Conservation (phyloP, 2,329 filamentous ascomycete species). For the Drechslerella dactyloides region DNA sequence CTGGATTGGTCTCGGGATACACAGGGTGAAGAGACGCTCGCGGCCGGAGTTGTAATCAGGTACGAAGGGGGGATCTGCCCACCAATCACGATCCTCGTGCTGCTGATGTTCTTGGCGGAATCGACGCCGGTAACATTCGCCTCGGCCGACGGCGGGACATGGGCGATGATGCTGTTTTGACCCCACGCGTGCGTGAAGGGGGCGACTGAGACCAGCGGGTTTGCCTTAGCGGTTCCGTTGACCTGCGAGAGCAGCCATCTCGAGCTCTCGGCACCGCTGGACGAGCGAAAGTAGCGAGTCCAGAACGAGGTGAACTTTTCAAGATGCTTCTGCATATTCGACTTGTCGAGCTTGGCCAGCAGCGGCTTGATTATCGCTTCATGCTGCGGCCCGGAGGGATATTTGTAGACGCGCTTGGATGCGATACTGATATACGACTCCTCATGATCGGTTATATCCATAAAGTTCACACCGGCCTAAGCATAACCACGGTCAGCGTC, state of each 20-base stretch:
- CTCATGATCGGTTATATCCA: constrained; percentile 84
- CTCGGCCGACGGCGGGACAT: constrained; percentile 66
- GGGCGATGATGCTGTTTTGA: constrained; percentile 88
- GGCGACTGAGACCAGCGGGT: constrained; percentile 50
- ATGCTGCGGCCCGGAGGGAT: constrained; percentile 70
- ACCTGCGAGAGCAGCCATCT: constrained; percentile 84
- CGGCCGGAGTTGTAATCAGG: not conserved
- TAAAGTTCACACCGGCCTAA: constrained; percentile 84
- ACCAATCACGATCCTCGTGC: constrained; percentile 33
- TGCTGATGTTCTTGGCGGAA: constrained; percentile 20
- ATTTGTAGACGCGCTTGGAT: constrained; percentile 64
- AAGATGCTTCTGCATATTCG: constrained; percentile 77
- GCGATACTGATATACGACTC: constrained; percentile 65
- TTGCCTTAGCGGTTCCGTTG: constrained; percentile 70
- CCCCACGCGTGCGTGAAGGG: constrained; percentile 84
- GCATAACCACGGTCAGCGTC: not conserved
- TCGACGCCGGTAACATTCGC: not conserved
- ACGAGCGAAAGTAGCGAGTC: constrained; percentile 70
- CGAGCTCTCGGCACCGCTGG: constrained; percentile 80
- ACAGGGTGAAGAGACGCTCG: not conserved
- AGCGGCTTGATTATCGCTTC: constrained; percentile 72
- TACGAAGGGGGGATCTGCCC: not conserved
- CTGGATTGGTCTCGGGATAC: not conserved
- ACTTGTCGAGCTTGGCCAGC: constrained; percentile 72
- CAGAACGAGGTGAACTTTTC: constrained; percentile 79